Evolutionary conservation across 495 filamentous ascomycete species (phyloP), one percentile per base, ranked within the genome.

Genomic region (Lindgomyces ingoldianus): DNA sequence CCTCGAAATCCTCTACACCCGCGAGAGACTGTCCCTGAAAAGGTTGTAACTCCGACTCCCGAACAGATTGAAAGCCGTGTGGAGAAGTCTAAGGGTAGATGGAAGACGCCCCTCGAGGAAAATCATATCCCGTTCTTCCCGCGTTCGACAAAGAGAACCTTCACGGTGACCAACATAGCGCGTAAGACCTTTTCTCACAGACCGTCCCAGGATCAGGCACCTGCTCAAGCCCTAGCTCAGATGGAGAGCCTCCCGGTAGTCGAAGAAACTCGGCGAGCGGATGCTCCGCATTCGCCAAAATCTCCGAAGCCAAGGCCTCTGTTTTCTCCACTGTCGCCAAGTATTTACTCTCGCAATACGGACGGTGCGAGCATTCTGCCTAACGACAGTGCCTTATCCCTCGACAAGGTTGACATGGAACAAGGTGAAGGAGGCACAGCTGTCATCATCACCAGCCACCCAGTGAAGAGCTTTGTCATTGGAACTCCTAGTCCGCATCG

Each of bases 291-390:
- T 39, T n/a, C 48, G 24, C 39, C 24, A 45, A 39, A 46, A 3
- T 22, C 24, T 2, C 26, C 60, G 14, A 45, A 63, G 59, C 42
- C 50, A 60, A 69, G 30, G 39, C 60, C 42, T 27, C 50, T 60
- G 27, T 57, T 50, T n/a, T 75, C 46, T 26, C 67, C 58, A 14
- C 29, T 77, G 16, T 77, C 75, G 8, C 75, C 75, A 1, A 77
- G 75, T 51, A 42, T 77, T 11, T 77, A 77, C 50, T 77, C 75
- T 14, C 67, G 67, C 14, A 70, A 65, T 26, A 74, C 67, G 0
- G 67, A 75, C 55, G 72, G 68, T 22, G 44, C 63, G 9, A 71
- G 71, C 24, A 57, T 72, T n/a, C 33, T 60, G 22, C 65, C 70
- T 1, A 65, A 61, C 24, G 72, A 68, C 21, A 70, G 68, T 53